Evolutionary conservation across 1,284 basidiomycete species (phyloP).

Genomic region (Anthracocystis setariae): DNA sequence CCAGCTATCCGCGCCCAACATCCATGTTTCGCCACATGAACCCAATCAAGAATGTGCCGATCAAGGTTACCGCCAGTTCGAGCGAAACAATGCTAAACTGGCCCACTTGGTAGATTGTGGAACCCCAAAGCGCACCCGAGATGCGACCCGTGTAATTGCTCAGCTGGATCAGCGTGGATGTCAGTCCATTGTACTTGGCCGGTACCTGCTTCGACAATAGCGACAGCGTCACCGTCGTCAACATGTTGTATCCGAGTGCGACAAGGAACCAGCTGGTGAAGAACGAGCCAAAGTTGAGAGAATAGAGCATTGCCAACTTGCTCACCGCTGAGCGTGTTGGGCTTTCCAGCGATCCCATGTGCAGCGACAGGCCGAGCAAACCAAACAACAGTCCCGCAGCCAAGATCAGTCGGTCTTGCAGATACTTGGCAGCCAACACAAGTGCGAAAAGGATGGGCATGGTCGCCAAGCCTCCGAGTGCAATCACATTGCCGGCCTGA

Average conservation of each 20-base stretch:
- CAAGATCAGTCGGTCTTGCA: constrained; percentile 46
- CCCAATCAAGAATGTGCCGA: constrained; percentile 38
- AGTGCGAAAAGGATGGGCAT: constrained; percentile 48
- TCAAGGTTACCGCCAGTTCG: constrained; percentile 42
- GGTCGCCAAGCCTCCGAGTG: constrained; percentile 40
- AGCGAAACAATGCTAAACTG: constrained; percentile 47
- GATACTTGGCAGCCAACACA: constrained; percentile 40
- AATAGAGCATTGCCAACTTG: constrained; percentile 9
- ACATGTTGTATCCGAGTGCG: constrained; percentile 39
- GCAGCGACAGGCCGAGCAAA: constrained; percentile 41
- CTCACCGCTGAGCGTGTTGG: constrained; percentile 26
- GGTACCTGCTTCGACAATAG: constrained; percentile 49
- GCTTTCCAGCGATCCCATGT: constrained; percentile 43
- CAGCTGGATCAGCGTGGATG: constrained; percentile 47
- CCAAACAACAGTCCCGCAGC: constrained; percentile 38
- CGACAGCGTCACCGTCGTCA: constrained; percentile 48
- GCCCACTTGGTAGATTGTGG: constrained; percentile 45
- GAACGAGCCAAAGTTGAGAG: constrained; percentile 46
- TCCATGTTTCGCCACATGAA: constrained; percentile 51
- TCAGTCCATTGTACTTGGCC: constrained; percentile 46
- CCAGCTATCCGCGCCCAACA: constrained; percentile 25
- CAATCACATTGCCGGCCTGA: constrained; percentile 51
- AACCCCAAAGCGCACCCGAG: constrained; percentile 45
- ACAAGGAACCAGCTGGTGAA: constrained; percentile 51
- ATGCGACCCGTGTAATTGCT: constrained; percentile 46